These are phyloP conservation scores for Verticillium nonalfalfae DNA, from an alignment of 2,329 filamentous ascomycete species.

Conservation along the genomic window DNA sequence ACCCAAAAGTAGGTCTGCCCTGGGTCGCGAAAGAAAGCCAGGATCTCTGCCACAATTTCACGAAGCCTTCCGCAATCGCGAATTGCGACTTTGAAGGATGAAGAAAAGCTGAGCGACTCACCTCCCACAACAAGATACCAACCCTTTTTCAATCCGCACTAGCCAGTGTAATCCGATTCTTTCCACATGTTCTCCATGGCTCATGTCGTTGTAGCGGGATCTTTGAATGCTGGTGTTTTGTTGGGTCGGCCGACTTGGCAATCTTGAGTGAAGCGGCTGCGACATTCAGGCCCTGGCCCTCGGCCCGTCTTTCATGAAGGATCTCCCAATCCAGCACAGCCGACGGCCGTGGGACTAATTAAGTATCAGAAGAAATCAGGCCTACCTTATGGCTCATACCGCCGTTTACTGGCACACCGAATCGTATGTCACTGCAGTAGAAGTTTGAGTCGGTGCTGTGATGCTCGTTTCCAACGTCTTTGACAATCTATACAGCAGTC, in stretches of 20 bases:
- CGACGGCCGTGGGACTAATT: too few species aligned
- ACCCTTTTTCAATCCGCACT: too few species aligned
- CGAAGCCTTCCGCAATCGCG: background rate
- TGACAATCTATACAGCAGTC: slow-evolving; percentile 1
- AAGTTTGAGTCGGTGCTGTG: slow-evolving; percentile 18
- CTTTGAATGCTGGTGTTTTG: background rate
- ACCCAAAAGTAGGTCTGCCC: background rate
- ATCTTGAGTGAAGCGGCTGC: background rate
- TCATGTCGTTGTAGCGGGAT: background rate
- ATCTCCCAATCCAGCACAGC: too few species aligned
- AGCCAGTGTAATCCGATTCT: too few species aligned
- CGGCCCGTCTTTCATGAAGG: background rate
- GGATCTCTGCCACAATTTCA: background rate
- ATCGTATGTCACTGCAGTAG: slow-evolving; percentile 23
- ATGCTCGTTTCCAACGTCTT: slow-evolving; percentile 10
- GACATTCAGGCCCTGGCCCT: background rate
- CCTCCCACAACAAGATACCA: too few species aligned
- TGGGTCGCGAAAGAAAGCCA: background rate
- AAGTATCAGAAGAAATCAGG: too few species aligned
- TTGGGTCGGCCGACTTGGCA: background rate
- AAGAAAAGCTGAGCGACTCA: too few species aligned
- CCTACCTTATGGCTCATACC: slow-evolving; percentile 31
- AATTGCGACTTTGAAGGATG: too few species aligned
- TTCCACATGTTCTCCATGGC: background rate
- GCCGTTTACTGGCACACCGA: slow-evolving; percentile 27